These are phyloP conservation scores for Globisporangium heterothallicum DNA, from an alignment of 352 stramenopile species.

Conservation along the genomic window DNA sequence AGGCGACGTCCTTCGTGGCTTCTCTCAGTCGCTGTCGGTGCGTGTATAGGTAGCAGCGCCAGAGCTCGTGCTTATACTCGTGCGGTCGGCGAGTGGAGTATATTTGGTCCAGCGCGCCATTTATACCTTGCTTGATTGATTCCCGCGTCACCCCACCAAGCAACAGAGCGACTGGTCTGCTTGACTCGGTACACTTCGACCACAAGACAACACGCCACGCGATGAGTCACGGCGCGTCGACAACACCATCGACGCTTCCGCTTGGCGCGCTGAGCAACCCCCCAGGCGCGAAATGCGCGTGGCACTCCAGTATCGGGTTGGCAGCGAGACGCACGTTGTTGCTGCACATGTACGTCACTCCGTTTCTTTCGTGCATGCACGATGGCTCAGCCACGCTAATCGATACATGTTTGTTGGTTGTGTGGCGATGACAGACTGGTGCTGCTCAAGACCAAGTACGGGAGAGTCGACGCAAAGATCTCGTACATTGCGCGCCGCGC, in stretches of 20 bases:
- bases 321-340: constrained; percentile 36
- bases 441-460: constrained; percentile 60
- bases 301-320: constrained; percentile 38
- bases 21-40: not conserved
- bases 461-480: constrained; percentile 50
- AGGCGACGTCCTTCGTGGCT: not conserved
- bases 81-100: too few relatives aligned
- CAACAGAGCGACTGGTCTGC: too few relatives aligned
- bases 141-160: too few relatives aligned
- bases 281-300: constrained; percentile 22
- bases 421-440: constrained; percentile 22
- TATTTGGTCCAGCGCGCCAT: too few relatives aligned
- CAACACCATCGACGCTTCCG: not conserved
- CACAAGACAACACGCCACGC: too few relatives aligned
- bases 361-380: not conserved
- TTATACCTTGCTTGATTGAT: too few relatives aligned
- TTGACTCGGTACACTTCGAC: too few relatives aligned
- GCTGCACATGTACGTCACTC: constrained; percentile 39
- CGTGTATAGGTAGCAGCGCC: too few relatives aligned
- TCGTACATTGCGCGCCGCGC: constrained; percentile 55
- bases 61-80: too few relatives aligned
- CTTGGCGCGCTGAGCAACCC: constrained; percentile 4
- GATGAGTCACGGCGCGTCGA: constrained; percentile 8
- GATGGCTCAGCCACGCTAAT: not conserved
- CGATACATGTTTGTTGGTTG: not conserved